Base-by-base conservation (phyloP, 257 asterid genomes). In the Ocimum tenuiflorum region DNA sequence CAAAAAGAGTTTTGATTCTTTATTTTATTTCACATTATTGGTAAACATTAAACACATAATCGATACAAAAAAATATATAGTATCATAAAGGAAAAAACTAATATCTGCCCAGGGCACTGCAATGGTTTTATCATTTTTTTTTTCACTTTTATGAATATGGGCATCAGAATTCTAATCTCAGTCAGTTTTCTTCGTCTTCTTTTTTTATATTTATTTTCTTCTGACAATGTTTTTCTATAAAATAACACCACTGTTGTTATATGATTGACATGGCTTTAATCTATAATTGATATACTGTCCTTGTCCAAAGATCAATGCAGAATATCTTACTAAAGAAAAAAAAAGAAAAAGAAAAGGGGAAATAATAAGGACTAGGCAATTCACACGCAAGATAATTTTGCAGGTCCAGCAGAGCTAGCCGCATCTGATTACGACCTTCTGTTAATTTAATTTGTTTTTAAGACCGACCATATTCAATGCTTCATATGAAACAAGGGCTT, bases 191-290 rank as follows among this genome's bases (percentile, higher is more conserved):
- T 38, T 11, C 10, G 2, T 38, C 4, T 38, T 8, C 0, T 11
- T 8, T 8, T 8, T 36, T 7, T 36, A n/a, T n/a, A n/a, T n/a
- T n/a, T n/a, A n/a, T n/a, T 41, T 61, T 27, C 45, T 67, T 22
- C 67, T 46, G 72, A 71, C 78, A 78, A 64, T 63, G 13, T 39
- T 70, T 67, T 60, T 2, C 51, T 18, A 56, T 60, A 43, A 57
- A 61, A 66, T 74, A 69, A 52, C 38, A 29, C 52, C 38, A 60
- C 50, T 42, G 20, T 45, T 66, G 38, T 57, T 59, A 39, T 52
- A 45, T 78, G 71, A 79, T 75, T 70, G 78, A 70, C 75, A 72
- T 51, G 69, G 47, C 43, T 68, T 60, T 64, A 43, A 65, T 66
- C 49, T 36, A 65, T 57, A 68, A 58, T 39, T 64, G 63, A 69